These are phyloP conservation scores for Oxyria digyna DNA, from an alignment of 148 eudicot genomes.

Conservation along the genomic window DNA sequence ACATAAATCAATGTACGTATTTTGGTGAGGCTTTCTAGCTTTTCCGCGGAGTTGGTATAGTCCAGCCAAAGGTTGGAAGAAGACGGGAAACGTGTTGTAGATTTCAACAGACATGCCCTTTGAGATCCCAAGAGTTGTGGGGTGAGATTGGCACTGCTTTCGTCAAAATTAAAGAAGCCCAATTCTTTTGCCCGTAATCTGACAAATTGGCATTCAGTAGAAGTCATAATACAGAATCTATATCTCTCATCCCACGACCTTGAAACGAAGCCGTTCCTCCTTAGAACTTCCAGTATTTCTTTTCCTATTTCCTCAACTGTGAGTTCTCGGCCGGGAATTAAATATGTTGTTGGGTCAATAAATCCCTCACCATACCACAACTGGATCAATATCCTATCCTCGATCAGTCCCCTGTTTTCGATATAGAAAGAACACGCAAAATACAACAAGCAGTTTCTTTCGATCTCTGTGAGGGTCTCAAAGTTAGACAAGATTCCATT, in stretches of 20 bases:
- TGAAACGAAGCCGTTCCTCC: background rate
- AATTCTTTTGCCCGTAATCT: background rate
- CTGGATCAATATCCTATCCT: too few relatives aligned
- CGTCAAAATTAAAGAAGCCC: background rate
- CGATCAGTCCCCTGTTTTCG: background rate
- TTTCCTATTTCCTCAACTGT: background rate
- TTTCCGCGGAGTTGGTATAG: background rate
- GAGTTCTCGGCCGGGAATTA: too few relatives aligned
- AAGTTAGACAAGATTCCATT: too few relatives aligned
- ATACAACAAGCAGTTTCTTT: too few relatives aligned
- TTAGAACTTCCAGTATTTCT: background rate
- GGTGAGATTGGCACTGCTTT: background rate
- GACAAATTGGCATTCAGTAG: too few relatives aligned
- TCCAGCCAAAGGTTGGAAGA: background rate
- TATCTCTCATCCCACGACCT: rapidly evolving
- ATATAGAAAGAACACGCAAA: background rate
- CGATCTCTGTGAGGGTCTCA: too few relatives aligned
- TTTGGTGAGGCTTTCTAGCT: background rate
- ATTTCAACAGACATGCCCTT: background rate
- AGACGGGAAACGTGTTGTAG: background rate
- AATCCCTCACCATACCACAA: too few relatives aligned
- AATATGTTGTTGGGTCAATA: too few relatives aligned
- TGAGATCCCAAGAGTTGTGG: background rate
- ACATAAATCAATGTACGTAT: background rate
- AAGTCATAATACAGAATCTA: background rate